Evolutionary conservation across 306 rosid species (phyloP).

Genomic region (Oxytropis ochrocephala): DNA sequence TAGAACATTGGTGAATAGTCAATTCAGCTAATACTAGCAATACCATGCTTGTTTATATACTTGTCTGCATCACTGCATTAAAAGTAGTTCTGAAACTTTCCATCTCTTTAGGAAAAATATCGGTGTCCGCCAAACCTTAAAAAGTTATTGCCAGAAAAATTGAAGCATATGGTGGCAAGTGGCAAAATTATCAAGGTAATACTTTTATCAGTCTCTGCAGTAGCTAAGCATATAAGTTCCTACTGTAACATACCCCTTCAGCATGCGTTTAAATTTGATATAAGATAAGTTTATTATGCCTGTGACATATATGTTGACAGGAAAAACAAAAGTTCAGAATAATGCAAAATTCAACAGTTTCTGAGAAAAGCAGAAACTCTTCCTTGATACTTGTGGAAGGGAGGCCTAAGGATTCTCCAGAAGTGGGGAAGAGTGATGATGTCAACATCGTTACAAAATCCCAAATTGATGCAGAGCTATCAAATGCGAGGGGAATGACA

Average conservation of each 20-base stretch:
- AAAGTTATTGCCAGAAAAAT: conserved; percentile 56
- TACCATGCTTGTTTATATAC: conserved; percentile 1
- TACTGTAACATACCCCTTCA: neutral
- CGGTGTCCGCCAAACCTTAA: conserved; percentile 70
- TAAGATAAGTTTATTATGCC: conserved; percentile 8
- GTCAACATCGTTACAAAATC: conserved; percentile 49
- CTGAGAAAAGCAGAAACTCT: conserved; percentile 59
- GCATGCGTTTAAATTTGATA: conserved; percentile 5
- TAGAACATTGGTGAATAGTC: conserved; percentile 1
- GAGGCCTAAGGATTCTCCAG: conserved; percentile 44
- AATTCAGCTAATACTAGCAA: neutral
- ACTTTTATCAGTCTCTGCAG: conserved; percentile 1
- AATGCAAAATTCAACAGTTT: conserved; percentile 30
- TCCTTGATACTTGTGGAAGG: conserved; percentile 41
- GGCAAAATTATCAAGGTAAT: conserved; percentile 86
- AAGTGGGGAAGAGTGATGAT: conserved; percentile 38
- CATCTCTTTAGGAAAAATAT: conserved; percentile 56
- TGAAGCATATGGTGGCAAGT: conserved; percentile 70
- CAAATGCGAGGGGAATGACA: conserved; percentile 63
- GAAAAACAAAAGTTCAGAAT: conserved; percentile 73
- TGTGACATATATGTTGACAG: conserved; percentile 38
- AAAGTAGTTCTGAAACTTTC: conserved; percentile 22
- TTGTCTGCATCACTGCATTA: neutral
- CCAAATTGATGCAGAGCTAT: conserved; percentile 61
- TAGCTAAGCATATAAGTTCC: neutral